Evolutionary conservation across 164 flowering plant species (phyloP).

Genomic region (Akebia trifoliata): DNA sequence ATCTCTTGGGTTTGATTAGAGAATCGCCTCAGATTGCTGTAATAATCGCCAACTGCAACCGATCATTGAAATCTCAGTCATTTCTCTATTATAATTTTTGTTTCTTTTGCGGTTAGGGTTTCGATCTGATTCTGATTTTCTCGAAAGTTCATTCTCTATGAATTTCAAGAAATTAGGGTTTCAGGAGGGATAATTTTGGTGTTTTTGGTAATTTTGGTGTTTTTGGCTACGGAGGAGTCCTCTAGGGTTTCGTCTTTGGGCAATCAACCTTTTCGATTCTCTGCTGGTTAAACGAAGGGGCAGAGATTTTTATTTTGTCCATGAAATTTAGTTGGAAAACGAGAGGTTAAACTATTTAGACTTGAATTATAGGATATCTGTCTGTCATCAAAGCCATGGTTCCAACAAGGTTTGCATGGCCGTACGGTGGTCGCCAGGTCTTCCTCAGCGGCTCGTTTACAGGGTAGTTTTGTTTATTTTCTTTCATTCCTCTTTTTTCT

Average conservation of each 20-base stretch:
- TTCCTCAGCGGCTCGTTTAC: slow-evolving; percentile 33
- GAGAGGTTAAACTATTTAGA: not conserved
- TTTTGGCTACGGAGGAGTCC: not conserved
- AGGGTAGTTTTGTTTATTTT: slow-evolving; percentile 11
- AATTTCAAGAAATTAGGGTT: not conserved
- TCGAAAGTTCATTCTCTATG: not conserved
- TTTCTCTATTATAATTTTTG: not conserved
- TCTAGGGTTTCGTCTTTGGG: not conserved
- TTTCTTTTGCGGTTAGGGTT: slow-evolving; percentile 7
- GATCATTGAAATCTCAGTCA: not conserved
- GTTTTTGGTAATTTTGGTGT: not conserved
- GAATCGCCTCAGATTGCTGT: not conserved
- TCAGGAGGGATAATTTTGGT: not conserved
- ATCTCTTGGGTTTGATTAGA: not conserved
- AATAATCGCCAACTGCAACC: not conserved
- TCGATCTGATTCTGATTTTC: not conserved
- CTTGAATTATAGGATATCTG: not conserved
- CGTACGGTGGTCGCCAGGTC: slow-evolving; percentile 34
- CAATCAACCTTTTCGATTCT: not conserved
- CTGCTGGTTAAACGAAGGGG: not conserved
- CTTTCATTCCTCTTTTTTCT: not conserved
- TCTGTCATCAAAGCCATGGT: slow-evolving; percentile 13
- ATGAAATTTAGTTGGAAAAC: slow-evolving; percentile 2
- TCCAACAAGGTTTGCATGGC: slow-evolving; percentile 34
- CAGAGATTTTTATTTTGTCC: not conserved